These are phyloP conservation scores for Adansonia digitata DNA, from an alignment of 345 rosid species.

Conservation along the genomic window DNA sequence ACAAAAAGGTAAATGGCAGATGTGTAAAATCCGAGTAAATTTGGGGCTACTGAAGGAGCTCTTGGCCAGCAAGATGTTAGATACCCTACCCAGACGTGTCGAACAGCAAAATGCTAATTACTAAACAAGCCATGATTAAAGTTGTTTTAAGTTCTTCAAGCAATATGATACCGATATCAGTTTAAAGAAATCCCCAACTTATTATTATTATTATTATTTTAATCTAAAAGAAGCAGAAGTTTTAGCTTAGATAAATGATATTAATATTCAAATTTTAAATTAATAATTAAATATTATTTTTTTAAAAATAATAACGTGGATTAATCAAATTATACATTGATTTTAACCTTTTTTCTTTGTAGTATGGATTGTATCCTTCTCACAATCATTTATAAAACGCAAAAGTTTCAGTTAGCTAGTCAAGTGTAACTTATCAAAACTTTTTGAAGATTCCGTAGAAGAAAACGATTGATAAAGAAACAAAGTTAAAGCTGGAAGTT, in stretches of 20 bases:
- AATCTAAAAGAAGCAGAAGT: too few relatives aligned
- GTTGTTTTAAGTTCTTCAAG: not conserved
- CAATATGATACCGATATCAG: not conserved
- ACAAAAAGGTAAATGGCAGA: not conserved
- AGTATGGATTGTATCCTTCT: not conserved
- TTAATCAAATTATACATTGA: too few relatives aligned
- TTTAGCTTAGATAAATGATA: too few relatives aligned
- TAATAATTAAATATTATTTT: too few relatives aligned
- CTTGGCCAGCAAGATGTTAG: not conserved
- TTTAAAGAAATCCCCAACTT: too few relatives aligned
- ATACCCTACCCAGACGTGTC: not conserved
- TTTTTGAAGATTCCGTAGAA: slow-evolving; percentile 17
- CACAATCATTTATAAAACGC: not conserved
- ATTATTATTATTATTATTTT: too few relatives aligned
- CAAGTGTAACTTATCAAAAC: slow-evolving; percentile 8
- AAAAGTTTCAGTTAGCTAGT: slow-evolving; percentile 3
- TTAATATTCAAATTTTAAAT: too few relatives aligned
- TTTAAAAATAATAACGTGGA: not conserved
- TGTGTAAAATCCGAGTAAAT: not conserved
- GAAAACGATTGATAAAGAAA: not conserved
- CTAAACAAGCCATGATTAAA: not conserved
- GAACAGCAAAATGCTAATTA: not conserved
- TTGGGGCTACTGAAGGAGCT: not conserved
- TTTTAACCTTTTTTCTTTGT: not conserved
- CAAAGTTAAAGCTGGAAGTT: slow-evolving; percentile 10